Evolutionary conservation across 78 protist genomes (phyloP).

Genomic region (Dictyostelium discoideum): dicty_2.7 NC_007091.3:195001-195500

Average conservation of each 20-base stretch:
- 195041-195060: slow-evolving; percentile 2
- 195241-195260: background rate
- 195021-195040: background rate
- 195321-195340: background rate
- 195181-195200: no score
- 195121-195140: background rate
- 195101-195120: background rate
- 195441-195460: background rate
- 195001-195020: background rate
- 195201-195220: background rate
- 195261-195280: background rate
- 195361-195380: background rate
- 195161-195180: background rate
- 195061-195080: background rate
- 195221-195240: background rate
- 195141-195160: background rate
- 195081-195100: background rate
- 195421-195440: background rate
- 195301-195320: background rate
- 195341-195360: background rate
- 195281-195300: background rate
- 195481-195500: background rate
- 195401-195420: slow-evolving; percentile 25
- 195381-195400: background rate
- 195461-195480: slow-evolving; percentile 37